Base-by-base conservation (phyloP, 169 alveolate species). In the Besnoitia besnoiti region DNA sequence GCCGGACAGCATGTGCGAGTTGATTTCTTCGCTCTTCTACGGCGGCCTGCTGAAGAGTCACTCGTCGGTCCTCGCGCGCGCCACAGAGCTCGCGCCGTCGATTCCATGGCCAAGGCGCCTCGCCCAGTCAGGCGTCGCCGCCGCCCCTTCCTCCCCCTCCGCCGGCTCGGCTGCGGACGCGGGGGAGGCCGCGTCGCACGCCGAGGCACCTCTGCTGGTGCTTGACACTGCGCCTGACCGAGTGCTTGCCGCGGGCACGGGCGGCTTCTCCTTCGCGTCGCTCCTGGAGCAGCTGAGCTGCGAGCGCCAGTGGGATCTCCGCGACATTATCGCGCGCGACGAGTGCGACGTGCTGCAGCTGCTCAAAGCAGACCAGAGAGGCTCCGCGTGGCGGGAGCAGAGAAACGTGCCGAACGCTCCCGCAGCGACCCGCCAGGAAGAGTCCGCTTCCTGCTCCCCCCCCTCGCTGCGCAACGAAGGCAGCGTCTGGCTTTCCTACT, bases 1-100 rank as follows among this genome's bases (percentile, higher is more conserved):
- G 39, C 80, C 80, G 19, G 46, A 42, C 24, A 35, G 42, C 39
- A 67, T 67, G 39, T 67, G 80, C 80, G 39, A 30, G 24, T 30
- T 67, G 46, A 35, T 67, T n/a, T 67, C 80, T 8, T 67, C 80
- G 3, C 44, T 35, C 44, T 67, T 67, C n/a, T 67, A 67, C 80
- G 39, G n/a, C 14, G 80, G 80, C 40, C 80, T 30, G 7, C n/a
- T 67, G 80, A 30, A 67, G 80, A 33, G n/a, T 24, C 80, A 67
- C 80, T 42, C 14, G 44, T 67, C 80, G 44, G 80, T 67, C 80
- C n/a, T 35, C 39, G 40, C 80, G 80, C 80, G 39, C n/a, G 24
- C 80, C 12, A 24, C 80, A 30, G 80, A 35, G 44, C 80, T 30
- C 80, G 7, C 80, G 12, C 80, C 67, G n/a, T 55, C 67, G 12